Base-by-base conservation (phyloP, 208 protist species). In the Tritrichomonas foetus region DNA sequence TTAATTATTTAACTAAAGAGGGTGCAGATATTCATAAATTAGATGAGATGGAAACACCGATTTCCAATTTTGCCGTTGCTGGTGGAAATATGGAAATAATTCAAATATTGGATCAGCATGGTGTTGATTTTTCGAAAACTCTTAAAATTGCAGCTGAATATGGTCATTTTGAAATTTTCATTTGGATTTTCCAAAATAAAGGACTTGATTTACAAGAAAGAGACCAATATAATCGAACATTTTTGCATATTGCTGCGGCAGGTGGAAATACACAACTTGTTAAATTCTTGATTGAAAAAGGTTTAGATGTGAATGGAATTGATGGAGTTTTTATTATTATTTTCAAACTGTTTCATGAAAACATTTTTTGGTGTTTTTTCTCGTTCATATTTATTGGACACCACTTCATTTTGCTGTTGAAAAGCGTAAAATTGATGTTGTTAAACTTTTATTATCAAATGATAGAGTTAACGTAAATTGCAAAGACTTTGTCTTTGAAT, bases 321-420 rank as follows among this genome's bases (percentile, higher is more conserved):
- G 64, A 69, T 69, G 64, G 64, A 30, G n/a, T 69, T 69, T 69
- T 69, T n/a, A 33, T 69, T 69, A n/a, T 22, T 61, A 8, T n/a
- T 69, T 69, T 69, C n/a, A 69, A n/a, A 69, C 64, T 69, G 64
- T 69, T 69, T 69, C 8, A 33, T 69, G 13, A 33, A n/a, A 30
- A 69, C n/a, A 69, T 69, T 16, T 61, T 61, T n/a, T 69, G 64
- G 64, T 69, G 27, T 69, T 69, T 61, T n/a, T n/a, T 69, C n/a
- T n/a, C n/a, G n/a, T 69, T 69, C 13, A 16, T n/a, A 33, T 30
- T 69, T 69, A 69, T 5, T 69, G 64, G 64, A 69, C 64, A n/a
- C 64, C 64, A 69, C 27, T 69, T n/a, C 64, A 69, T 69, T 69
- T 69, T 69, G 64, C 64, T 69, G 64, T 69, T n/a, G 64, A 69